phyloP scores from a whole-genome alignment of 2,329 filamentous ascomycete genomes.

The Aspergillus caelatus region DNA sequence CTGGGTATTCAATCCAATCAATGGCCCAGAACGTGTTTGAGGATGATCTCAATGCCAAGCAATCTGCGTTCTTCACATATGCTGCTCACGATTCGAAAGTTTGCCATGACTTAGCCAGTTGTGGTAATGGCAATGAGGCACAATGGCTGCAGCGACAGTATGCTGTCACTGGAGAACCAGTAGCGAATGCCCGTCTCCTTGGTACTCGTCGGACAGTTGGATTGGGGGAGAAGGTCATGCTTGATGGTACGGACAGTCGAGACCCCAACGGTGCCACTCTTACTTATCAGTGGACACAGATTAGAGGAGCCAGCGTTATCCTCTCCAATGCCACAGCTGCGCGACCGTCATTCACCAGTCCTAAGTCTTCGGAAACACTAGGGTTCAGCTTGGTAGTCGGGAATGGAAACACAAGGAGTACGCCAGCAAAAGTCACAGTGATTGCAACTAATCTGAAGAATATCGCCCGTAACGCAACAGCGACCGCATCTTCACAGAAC shows the following conservation, averaged over 20 bases:
- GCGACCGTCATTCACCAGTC: constrained; percentile 2
- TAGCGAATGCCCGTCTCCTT: neutral
- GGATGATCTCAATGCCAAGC: neutral
- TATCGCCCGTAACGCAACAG: constrained; percentile 5
- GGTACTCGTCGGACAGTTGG: neutral
- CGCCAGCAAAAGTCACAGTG: constrained; percentile 1
- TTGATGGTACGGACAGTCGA: constrained; percentile 11
- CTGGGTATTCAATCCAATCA: neutral
- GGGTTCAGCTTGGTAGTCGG: constrained; percentile 10
- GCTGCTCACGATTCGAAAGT: neutral
- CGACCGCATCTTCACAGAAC: constrained; percentile 10
- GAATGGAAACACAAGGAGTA: constrained; percentile 3
- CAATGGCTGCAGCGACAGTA: constrained; percentile 1
- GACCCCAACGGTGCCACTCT: neutral
- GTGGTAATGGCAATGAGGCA: neutral
- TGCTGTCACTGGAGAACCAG: neutral
- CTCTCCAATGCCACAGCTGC: neutral
- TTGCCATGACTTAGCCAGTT: neutral
- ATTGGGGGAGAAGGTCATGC: neutral
- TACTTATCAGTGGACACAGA: constrained; percentile 10
- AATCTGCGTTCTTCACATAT: neutral
- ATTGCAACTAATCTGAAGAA: constrained; percentile 5
- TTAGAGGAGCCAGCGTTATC: neutral
- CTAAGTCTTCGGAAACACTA: neutral
- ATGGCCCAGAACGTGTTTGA: neutral